A percentile compares a stretch with the other conserved stretches of the same genome.
Evolutionary conservation across 2,329 filamentous ascomycete genomes (phyloP).

Genomic region (Beauveria sp.): DNA sequence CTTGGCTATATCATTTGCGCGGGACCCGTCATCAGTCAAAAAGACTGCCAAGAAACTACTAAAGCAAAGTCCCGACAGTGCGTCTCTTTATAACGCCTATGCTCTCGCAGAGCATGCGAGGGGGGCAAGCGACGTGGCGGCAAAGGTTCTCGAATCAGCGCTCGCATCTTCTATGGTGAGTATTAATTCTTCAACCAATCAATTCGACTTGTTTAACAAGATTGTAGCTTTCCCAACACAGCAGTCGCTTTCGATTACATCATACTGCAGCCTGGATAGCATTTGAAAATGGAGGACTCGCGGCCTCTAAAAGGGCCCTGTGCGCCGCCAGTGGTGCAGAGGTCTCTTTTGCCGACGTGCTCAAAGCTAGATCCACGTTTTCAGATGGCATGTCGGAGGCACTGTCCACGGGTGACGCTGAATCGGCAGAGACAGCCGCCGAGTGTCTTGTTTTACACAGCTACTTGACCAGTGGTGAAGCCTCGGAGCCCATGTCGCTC

Average conservation of each 20-base stretch:
- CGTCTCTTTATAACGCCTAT: slow-evolving; percentile 71
- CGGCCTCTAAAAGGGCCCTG: slow-evolving; percentile 22
- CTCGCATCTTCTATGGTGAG: slow-evolving; percentile 33
- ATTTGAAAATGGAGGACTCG: slow-evolving; percentile 30
- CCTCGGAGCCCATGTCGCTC: slow-evolving; percentile 35
- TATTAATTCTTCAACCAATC: not conserved
- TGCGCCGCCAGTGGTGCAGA: slow-evolving; percentile 21
- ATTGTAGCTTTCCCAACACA: not conserved
- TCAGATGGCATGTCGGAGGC: slow-evolving; percentile 46
- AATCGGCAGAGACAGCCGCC: slow-evolving; percentile 46
- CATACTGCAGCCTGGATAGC: slow-evolving; percentile 59
- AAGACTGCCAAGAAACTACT: slow-evolving; percentile 72
- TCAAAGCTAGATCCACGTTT: slow-evolving; percentile 36
- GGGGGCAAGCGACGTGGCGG: slow-evolving; percentile 49
- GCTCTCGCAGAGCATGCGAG: slow-evolving; percentile 60
- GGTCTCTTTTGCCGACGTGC: not conserved
- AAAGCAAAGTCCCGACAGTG: slow-evolving; percentile 56
- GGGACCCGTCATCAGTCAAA: slow-evolving; percentile 47
- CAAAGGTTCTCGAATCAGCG: slow-evolving; percentile 60
- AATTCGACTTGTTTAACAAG: not conserved
- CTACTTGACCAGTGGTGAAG: slow-evolving; percentile 49
- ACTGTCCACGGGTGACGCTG: slow-evolving; percentile 40
- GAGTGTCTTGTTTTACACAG: slow-evolving; percentile 58
- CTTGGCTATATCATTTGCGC: slow-evolving; percentile 56
- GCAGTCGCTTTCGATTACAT: not conserved